A percentile compares a stretch with the other conserved stretches of the same genome.
phyloP scores from a whole-genome alignment of 2,329 filamentous ascomycete genomes.

The Stagonosporopsis tanaceti region DNA sequence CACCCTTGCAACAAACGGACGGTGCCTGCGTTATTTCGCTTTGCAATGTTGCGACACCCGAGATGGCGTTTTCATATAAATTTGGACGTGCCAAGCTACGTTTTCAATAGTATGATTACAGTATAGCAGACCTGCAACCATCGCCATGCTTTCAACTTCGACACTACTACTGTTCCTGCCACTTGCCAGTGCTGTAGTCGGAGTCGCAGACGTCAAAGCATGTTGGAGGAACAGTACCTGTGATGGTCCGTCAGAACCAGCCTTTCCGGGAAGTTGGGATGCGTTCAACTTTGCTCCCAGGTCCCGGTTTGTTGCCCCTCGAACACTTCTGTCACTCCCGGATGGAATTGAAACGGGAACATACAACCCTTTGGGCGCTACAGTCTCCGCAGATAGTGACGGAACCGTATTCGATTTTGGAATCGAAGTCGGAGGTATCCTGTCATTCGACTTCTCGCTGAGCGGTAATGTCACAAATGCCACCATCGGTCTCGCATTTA shows the following conservation, averaged over 20 bases:
- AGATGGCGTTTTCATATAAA: background rate
- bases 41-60: constrained; percentile 5
- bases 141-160: background rate
- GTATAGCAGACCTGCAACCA: background rate
- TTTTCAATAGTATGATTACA: background rate
- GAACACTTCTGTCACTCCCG: constrained; percentile 1
- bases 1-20: background rate
- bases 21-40: constrained; percentile 5
- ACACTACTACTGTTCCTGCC: background rate
- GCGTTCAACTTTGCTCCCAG: constrained; percentile 7
- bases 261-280: constrained; percentile 6
- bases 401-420: constrained; percentile 64
- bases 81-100: background rate
- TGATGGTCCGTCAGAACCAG: background rate
- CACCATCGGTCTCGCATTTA: constrained; percentile 52
- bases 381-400: background rate
- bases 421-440: constrained; percentile 64
- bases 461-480: constrained; percentile 49
- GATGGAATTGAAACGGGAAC: background rate
- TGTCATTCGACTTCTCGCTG: constrained; percentile 57
- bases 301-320: constrained; percentile 3
- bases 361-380: background rate
- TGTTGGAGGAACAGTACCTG: constrained; percentile 15
- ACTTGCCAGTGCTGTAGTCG: background rate
- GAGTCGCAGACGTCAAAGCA: background rate